phyloP scores from a whole-genome alignment of 2,329 filamentous ascomycete genomes.

The Endothia cerciana region DNA sequence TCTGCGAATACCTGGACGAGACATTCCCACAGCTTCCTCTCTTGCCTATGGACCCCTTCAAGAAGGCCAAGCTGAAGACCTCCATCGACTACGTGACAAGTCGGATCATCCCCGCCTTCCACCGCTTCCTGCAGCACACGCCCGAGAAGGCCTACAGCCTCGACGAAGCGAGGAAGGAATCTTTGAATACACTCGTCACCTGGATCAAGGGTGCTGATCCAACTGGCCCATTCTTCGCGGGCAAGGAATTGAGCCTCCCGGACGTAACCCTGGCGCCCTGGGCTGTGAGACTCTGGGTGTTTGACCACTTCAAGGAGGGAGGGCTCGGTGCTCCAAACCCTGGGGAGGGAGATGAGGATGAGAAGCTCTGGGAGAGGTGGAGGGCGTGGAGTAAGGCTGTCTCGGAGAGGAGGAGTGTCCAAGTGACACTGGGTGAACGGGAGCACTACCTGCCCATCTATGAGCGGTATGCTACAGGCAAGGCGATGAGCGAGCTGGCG shows the following conservation, averaged over 20 bases:
- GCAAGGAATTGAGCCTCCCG: conserved; percentile 61
- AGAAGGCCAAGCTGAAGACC: conserved; percentile 64
- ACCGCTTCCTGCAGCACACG: conserved; percentile 61
- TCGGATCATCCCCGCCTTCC: conserved; percentile 69
- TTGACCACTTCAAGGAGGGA: conserved; percentile 70
- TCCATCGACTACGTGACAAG: conserved; percentile 74
- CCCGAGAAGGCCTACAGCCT: conserved; percentile 50
- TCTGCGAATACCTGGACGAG: conserved; percentile 76
- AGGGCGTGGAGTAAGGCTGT: conserved; percentile 64
- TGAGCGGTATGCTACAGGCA: conserved; percentile 64
- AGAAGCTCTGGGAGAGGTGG: conserved; percentile 65
- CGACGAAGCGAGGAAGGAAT: conserved; percentile 57
- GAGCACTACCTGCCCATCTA: conserved; percentile 71
- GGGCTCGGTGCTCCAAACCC: conserved; percentile 47
- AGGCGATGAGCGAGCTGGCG: conserved; percentile 60
- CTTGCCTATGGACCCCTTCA: conserved; percentile 64
- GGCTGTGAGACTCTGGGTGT: conserved; percentile 70
- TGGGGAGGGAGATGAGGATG: conserved; percentile 51
- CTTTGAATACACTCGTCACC: conserved; percentile 60
- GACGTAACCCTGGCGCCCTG: conserved; percentile 73
- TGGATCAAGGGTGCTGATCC: conserved; percentile 57
- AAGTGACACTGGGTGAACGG: conserved; percentile 67
- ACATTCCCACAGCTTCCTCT: conserved; percentile 60
- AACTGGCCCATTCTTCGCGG: conserved; percentile 66
- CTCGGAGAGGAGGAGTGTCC: conserved; percentile 60